phyloP scores from a whole-genome alignment of 805 yeast genomes.

The Wickerhamomyces rabaulensis region DNA sequence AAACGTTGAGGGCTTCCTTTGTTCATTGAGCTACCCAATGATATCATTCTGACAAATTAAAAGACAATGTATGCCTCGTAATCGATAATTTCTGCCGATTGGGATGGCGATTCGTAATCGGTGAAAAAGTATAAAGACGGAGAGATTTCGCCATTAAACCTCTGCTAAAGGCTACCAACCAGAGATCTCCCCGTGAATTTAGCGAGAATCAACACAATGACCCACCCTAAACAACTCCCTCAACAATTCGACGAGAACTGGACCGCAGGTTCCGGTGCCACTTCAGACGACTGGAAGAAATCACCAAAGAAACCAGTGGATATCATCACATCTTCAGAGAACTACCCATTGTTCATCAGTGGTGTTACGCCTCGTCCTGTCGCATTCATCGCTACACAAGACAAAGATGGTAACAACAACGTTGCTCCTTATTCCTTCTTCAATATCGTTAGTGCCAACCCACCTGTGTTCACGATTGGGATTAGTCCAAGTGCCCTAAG shows the following conservation, averaged over 20 bases:
- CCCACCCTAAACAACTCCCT: background rate
- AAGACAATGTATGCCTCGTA: no score
- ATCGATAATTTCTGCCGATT: no score
- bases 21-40: no score
- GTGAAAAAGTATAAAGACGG: no score
- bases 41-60: no score
- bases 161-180: no score
- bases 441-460: conserved; percentile 40
- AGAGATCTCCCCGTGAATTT: no score
- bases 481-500: conserved; percentile 30
- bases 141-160: no score
- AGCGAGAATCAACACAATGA: background rate
- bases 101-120: no score
- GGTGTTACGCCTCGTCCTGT: conserved; percentile 55
- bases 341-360: conserved; percentile 43
- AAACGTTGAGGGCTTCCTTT: no score
- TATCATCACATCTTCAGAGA: conserved; percentile 23
- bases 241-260: background rate
- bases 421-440: conserved; percentile 56
- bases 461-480: conserved; percentile 50
- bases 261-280: conserved; percentile 2
- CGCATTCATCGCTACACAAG: conserved; percentile 46
- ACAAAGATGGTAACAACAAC: conserved; percentile 37
- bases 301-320: conserved; percentile 41
- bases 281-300: background rate